Percentiles rank a stretch among this genome's conserved stretches.
phyloP scores from a whole-genome alignment of 371 early-diverging fungal species.

The Phascolomyces articulosus region DNA sequence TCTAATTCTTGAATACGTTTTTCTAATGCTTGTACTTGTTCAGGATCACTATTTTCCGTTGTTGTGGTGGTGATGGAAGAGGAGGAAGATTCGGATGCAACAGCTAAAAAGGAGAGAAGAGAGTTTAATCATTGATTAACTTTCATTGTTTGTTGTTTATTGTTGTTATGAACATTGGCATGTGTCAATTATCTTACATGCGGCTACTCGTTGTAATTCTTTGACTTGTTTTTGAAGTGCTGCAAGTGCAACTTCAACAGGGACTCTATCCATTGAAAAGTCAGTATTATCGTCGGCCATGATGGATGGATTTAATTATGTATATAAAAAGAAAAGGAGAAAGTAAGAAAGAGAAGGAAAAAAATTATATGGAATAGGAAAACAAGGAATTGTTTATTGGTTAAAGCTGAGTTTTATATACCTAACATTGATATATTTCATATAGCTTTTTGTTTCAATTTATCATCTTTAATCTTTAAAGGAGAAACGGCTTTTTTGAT shows the following conservation, averaged over 20 bases:
- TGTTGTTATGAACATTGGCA: too few relatives aligned
- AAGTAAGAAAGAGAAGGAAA: neutral
- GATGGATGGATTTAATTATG: neutral
- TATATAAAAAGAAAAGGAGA: neutral
- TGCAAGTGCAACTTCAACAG: slow-evolving; percentile 36
- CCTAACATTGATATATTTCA: too few relatives aligned
- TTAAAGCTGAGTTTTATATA: neutral
- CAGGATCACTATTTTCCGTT: neutral
- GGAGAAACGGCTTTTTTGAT: neutral
- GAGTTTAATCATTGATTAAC: neutral
- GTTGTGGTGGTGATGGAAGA: neutral
- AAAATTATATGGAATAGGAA: neutral
- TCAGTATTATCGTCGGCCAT: slow-evolving; percentile 16
- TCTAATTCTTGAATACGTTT: slow-evolving; percentile 26
- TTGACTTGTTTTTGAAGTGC: slow-evolving; percentile 38
- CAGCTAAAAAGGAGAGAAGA: neutral
- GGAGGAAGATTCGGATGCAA: neutral
- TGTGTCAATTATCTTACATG: slow-evolving; percentile 18
- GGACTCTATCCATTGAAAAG: slow-evolving; percentile 19
- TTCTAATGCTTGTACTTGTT: slow-evolving; percentile 20
- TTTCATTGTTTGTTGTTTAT: too few relatives aligned
- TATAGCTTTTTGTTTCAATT: too few relatives aligned
- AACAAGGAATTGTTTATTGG: neutral
- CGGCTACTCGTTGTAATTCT: slow-evolving; percentile 29
- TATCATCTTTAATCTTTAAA: too few relatives aligned